Evolutionary conservation across 768 basidiomycete genomes (phyloP).

Genomic region (Phaeotremella fagi): DNA sequence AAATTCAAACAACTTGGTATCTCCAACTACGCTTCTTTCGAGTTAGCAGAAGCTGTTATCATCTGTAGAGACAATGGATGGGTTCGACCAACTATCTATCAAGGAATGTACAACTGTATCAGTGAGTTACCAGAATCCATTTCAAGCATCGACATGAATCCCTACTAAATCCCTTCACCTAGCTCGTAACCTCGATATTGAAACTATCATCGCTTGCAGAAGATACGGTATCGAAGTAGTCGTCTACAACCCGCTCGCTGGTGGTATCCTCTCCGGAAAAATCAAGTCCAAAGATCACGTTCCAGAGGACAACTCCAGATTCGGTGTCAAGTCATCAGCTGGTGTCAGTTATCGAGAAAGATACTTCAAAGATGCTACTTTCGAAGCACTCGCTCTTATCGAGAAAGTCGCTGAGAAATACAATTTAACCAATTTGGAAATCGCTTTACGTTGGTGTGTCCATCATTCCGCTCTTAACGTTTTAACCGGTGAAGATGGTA

Average conservation of each 20-base stretch:
- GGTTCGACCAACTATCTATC: constrained; percentile 55
- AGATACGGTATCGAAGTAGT: constrained; percentile 42
- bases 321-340: constrained; percentile 13
- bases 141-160: neutral
- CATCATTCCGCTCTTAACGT: constrained; percentile 55
- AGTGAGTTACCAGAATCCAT: constrained; percentile 13
- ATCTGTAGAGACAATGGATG: constrained; percentile 53
- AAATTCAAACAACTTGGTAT: constrained; percentile 55
- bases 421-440: constrained; percentile 47
- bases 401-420: constrained; percentile 51
- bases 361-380: constrained; percentile 47
- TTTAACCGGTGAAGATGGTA: constrained; percentile 32
- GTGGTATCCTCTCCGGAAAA: constrained; percentile 35
- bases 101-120: constrained; percentile 48
- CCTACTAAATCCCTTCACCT: neutral
- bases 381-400: constrained; percentile 54
- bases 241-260: constrained; percentile 44
- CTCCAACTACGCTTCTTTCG: constrained; percentile 52
- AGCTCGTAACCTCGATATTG: constrained; percentile 27
- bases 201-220: constrained; percentile 28
- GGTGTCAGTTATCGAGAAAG: constrained; percentile 27
- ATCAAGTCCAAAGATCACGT: constrained; percentile 31
- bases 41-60: constrained; percentile 52
- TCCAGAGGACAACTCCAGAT: constrained; percentile 24
- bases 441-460: constrained; percentile 54